phyloP scores from a whole-genome alignment of 306 rosid genomes.

The Clitoria ternatea region DNA sequence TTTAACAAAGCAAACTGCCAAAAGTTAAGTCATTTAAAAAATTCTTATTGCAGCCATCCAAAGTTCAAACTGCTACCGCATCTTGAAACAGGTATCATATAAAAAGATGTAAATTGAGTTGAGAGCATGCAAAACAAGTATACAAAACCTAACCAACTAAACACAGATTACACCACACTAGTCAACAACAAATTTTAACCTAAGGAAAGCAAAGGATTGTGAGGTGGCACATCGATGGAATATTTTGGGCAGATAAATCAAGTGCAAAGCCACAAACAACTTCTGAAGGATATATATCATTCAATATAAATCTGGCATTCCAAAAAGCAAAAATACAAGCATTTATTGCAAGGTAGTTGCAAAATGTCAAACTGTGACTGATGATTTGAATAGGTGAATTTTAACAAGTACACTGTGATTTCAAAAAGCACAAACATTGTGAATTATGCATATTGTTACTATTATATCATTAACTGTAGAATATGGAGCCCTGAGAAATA shows the following conservation, averaged over 20 bases:
- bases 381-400: background rate
- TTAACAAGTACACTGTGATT: background rate
- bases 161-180: background rate
- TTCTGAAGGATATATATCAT: constrained; percentile 4
- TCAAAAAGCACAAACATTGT: background rate
- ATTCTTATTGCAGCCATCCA: background rate
- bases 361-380: background rate
- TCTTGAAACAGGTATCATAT: background rate
- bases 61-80: background rate
- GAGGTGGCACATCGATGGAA: constrained; percentile 1
- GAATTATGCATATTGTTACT: background rate
- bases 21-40: background rate
- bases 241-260: background rate
- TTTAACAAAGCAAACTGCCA: background rate
- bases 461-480: constrained; percentile 14
- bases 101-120: background rate
- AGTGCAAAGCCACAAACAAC: background rate
- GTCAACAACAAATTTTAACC: background rate
- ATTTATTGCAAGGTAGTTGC: background rate
- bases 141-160: constrained; percentile 9
- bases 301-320: background rate
- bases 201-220: background rate
- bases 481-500: constrained; percentile 19
- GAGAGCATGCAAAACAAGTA: background rate
- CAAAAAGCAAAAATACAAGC: background rate